Evolutionary conservation across 768 basidiomycete genomes (phyloP).

Genomic region (Boletus rubescentipes): DNA sequence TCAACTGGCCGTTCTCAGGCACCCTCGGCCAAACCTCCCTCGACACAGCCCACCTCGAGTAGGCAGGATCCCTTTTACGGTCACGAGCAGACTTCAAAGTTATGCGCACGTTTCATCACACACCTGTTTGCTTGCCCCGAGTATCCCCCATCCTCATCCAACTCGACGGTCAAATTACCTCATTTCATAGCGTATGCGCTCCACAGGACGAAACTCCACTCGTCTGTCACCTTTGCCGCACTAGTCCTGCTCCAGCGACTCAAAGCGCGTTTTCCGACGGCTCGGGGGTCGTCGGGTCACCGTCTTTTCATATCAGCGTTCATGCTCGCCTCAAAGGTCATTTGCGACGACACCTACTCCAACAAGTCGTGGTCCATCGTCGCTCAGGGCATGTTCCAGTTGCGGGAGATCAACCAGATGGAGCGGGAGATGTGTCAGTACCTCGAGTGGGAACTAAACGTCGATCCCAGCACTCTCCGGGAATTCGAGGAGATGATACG

Average conservation of each 20-base stretch:
- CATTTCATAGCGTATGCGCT: conserved; percentile 68
- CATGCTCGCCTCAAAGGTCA: conserved; percentile 77
- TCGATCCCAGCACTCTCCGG: conserved; percentile 58
- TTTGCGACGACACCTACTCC: conserved; percentile 91
- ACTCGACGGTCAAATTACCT: conserved; percentile 39
- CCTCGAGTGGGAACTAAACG: conserved; percentile 88
- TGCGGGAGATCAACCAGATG: conserved; percentile 81
- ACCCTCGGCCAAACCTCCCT: conserved; percentile 29
- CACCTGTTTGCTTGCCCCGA: conserved; percentile 88
- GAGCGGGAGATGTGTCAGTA: conserved; percentile 82
- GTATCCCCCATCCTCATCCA: conserved; percentile 51
- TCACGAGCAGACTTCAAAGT: conserved; percentile 66
- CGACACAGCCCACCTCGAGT: conserved; percentile 27
- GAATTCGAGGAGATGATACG: conserved; percentile 63
- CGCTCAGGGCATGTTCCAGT: conserved; percentile 79
- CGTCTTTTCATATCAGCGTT: conserved; percentile 70
- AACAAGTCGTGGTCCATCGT: conserved; percentile 94
- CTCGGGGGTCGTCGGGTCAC: conserved; percentile 73
- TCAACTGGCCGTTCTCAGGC: conserved; percentile 16
- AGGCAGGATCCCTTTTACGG: conserved; percentile 44
- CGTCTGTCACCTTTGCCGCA: conserved; percentile 43
- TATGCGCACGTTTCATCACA: conserved; percentile 78
- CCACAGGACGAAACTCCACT: conserved; percentile 63
- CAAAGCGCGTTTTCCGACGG: conserved; percentile 72
- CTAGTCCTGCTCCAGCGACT: conserved; percentile 59